Percentiles rank a stretch among this genome's conserved stretches.
phyloP scores from a whole-genome alignment of 2,329 filamentous ascomycete species.

The Trichoderma breve region DNA sequence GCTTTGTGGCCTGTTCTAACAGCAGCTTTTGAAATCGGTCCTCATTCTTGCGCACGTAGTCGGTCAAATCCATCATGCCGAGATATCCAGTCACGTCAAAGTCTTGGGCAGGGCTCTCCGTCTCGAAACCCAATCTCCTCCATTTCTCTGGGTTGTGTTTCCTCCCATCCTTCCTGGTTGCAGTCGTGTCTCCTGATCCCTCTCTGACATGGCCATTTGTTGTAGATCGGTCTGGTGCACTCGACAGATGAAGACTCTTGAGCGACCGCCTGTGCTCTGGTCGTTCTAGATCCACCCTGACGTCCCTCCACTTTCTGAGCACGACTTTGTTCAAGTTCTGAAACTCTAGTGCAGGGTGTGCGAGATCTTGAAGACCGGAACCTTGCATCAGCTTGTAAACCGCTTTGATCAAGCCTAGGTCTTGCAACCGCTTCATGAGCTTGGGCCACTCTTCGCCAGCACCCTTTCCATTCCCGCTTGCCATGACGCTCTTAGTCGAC shows the following conservation, averaged over 20 bases:
- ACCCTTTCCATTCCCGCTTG: slow-evolving; percentile 31
- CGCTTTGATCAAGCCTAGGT: slow-evolving; percentile 86
- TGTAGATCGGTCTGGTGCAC: slow-evolving; percentile 59
- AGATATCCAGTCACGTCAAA: slow-evolving; percentile 85
- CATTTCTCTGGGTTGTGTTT: slow-evolving; percentile 88
- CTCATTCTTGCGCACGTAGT: slow-evolving; percentile 89
- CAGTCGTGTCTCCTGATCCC: slow-evolving; percentile 37
- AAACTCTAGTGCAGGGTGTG: slow-evolving; percentile 87
- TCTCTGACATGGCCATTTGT: slow-evolving; percentile 41
- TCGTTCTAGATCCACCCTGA: slow-evolving; percentile 79
- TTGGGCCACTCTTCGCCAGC: slow-evolving; percentile 79
- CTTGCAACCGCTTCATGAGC: slow-evolving; percentile 90
- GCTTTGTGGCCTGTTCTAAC: slow-evolving; percentile 78
- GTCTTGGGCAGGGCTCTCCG: slow-evolving; percentile 81
- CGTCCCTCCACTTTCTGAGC: slow-evolving; percentile 82
- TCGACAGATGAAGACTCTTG: slow-evolving; percentile 81
- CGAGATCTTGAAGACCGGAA: slow-evolving; percentile 84
- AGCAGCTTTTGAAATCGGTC: slow-evolving; percentile 90
- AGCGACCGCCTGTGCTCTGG: slow-evolving; percentile 85
- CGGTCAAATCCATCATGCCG: slow-evolving; percentile 95
- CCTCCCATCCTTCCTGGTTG: slow-evolving; percentile 58
- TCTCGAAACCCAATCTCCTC: slow-evolving; percentile 86
- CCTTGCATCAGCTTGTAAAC: slow-evolving; percentile 95
- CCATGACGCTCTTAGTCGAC: slow-evolving; percentile 62
- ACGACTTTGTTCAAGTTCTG: slow-evolving; percentile 87